Base-by-base conservation (phyloP, 108 stramenopile species). In the Fistulifera pelliculosa region DNA sequence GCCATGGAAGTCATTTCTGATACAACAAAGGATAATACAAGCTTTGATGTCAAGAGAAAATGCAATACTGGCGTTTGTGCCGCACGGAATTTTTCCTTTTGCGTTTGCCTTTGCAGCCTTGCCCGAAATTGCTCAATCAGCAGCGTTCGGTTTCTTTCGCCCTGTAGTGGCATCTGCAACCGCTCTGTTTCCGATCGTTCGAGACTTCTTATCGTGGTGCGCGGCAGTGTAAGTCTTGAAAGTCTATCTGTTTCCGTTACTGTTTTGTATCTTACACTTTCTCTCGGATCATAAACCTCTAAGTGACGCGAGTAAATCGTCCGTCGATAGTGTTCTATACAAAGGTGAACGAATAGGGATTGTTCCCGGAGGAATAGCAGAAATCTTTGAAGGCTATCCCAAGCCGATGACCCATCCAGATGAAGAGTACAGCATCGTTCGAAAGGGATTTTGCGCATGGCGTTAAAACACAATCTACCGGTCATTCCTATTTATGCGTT, bases 81-180 rank as follows among this genome's bases (percentile, higher is more conserved):
- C 95, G 2, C 95, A 96, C 64, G 95, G 95, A 0, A 84, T 94
- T 6, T 92, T 96, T 60, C 95, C 95, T 7, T 94, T 96, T 69
- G 85, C 77, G 2, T 67, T 92, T 27, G 90, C 79, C 12, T 83
- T 87, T 67, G 77, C 76, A 12, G 79, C 71, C 5, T 56, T 92
- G 14, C 75, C 81, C 10, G 43, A 57, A 4, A 23, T 43, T 15
- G 41, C 42, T 45, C 16, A 45, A 45, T 45, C 31, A 3, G 31
- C 44, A 4, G 66, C 74, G 2, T 92, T 87, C 79, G 90, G 90
- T 0, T 27, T 52, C 23, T 73, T 87, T 40, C 78, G 83, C 15
- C 79, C 82, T 11, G 86, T 87, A 21, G 80, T 92, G 6, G 90
- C 90, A 2, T 83, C 86, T 11, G 90, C 90, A 12, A 85, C 85